Conservation (phyloP, 2,329 filamentous ascomycete species). For the Penicillium griseofulvum region DNA sequence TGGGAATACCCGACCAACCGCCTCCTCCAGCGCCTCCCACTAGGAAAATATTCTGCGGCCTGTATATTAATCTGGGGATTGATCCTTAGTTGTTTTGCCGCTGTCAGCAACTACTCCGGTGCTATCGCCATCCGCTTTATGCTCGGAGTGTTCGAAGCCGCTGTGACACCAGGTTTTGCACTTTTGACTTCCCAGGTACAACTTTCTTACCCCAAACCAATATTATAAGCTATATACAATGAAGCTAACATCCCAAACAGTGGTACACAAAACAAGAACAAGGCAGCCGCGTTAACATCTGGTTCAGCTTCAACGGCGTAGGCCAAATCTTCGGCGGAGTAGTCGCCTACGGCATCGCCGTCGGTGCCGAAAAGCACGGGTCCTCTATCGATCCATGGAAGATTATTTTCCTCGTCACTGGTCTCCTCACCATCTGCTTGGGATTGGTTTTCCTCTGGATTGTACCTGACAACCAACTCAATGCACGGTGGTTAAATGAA, state of each 20-base stretch:
- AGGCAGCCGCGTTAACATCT: slow-evolving; percentile 60
- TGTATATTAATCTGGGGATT: slow-evolving; percentile 65
- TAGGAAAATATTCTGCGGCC: slow-evolving; percentile 65
- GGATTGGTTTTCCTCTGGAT: slow-evolving; percentile 52
- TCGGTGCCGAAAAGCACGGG: slow-evolving; percentile 54
- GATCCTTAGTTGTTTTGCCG: slow-evolving; percentile 62
- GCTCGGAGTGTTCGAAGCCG: slow-evolving; percentile 65
- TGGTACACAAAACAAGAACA: slow-evolving; percentile 73
- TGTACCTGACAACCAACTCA: slow-evolving; percentile 61
- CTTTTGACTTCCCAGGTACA: slow-evolving; percentile 60
- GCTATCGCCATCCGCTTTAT: slow-evolving; percentile 66
- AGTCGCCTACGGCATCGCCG: slow-evolving; percentile 63
- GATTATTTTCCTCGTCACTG: slow-evolving; percentile 57
- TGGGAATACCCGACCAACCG: slow-evolving; percentile 67
- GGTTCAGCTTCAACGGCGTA: slow-evolving; percentile 67
- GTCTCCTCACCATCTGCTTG: slow-evolving; percentile 51
- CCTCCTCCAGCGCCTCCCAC: slow-evolving; percentile 61
- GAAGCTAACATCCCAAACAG: slow-evolving; percentile 31
- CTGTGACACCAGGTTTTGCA: slow-evolving; percentile 67
- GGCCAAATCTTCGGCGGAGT: slow-evolving; percentile 63
- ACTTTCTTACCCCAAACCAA: no score
- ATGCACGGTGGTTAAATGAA: slow-evolving; percentile 61
- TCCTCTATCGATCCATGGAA: slow-evolving; percentile 64
- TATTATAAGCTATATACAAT: background rate
- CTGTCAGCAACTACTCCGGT: slow-evolving; percentile 58